Percentiles rank a stretch among this genome's conserved stretches.
phyloP scores from a whole-genome alignment of 2,329 filamentous ascomycete genomes.

The Alternaria sp. region DNA sequence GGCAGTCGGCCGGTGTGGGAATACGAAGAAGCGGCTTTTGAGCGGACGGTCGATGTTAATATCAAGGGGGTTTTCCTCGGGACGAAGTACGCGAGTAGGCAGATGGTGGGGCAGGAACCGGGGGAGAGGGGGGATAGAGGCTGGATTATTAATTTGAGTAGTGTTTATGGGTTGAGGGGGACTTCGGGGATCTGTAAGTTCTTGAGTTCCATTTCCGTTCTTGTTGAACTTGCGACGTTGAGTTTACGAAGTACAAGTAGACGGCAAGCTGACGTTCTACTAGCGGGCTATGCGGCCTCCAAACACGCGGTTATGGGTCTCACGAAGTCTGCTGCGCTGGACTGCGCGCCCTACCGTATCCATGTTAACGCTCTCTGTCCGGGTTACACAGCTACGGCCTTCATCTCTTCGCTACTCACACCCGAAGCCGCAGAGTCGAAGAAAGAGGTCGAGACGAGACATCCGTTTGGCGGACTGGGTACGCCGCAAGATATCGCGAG shows the following conservation, averaged over 20 bases:
- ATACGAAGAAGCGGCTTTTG: conserved; percentile 55
- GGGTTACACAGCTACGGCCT: conserved; percentile 50
- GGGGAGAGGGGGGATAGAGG: conserved; percentile 50
- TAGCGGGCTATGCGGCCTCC: conserved; percentile 53
- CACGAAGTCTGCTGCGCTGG: conserved; percentile 57
- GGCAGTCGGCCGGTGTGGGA: conserved; percentile 52
- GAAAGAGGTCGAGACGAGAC: conserved; percentile 19
- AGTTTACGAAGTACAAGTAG: background rate
- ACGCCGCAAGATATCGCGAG: conserved; percentile 42
- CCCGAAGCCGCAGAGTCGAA: conserved; percentile 11
- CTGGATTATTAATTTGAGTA: conserved; percentile 62
- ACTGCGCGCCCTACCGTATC: conserved; percentile 57
- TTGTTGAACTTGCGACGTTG: background rate
- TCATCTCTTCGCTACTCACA: conserved; percentile 29
- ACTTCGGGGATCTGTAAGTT: conserved; percentile 31
- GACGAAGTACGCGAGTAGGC: conserved; percentile 55
- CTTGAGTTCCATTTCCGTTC: background rate
- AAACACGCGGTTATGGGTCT: conserved; percentile 61
- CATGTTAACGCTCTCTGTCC: conserved; percentile 63
- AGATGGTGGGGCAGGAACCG: conserved; percentile 59
- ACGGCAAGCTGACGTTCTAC: background rate
- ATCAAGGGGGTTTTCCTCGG: conserved; percentile 50
- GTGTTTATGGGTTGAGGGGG: conserved; percentile 57
- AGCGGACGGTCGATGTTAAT: conserved; percentile 50
- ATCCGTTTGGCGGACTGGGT: conserved; percentile 42